These are phyloP conservation scores for Herpetospermum pedunculosum DNA, from an alignment of 306 rosid genomes.

Conservation along the genomic window DNA sequence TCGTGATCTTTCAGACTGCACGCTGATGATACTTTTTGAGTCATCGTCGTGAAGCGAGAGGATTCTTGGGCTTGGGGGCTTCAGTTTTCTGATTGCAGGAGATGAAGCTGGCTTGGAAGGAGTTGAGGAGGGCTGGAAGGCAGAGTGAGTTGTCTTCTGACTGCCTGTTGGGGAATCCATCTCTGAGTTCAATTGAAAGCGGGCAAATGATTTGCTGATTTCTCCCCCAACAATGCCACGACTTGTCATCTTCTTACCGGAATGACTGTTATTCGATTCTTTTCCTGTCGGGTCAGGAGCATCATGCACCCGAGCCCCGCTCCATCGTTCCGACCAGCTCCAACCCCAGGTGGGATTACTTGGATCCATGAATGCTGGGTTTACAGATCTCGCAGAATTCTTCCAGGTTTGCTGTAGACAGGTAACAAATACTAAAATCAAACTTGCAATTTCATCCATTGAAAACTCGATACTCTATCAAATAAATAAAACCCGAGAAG, in stretches of 20 bases:
- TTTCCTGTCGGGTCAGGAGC: constrained; percentile 10
- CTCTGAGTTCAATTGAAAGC: constrained; percentile 75
- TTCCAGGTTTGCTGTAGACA: constrained; percentile 64
- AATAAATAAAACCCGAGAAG: not conserved
- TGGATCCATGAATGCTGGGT: constrained; percentile 95
- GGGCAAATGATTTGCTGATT: constrained; percentile 82
- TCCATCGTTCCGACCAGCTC: constrained; percentile 99
- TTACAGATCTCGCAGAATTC: constrained; percentile 51
- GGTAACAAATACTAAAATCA: not conserved
- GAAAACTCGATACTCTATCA: not conserved
- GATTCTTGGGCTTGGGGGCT: constrained; percentile 60
- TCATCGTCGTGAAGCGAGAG: constrained; percentile 54
- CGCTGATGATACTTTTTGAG: constrained; percentile 50
- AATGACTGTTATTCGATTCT: not conserved
- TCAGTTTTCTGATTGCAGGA: constrained; percentile 27
- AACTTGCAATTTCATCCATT: not conserved
- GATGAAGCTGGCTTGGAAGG: constrained; percentile 51
- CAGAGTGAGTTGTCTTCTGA: constrained; percentile 42
- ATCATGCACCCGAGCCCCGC: constrained; percentile 78
- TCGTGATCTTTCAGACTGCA: constrained; percentile 62
- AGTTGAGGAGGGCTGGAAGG: constrained; percentile 45
- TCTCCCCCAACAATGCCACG: constrained; percentile 54
- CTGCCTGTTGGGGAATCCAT: constrained; percentile 70
- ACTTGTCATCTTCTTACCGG: constrained; percentile 14
- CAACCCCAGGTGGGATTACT: constrained; percentile 95